Base-by-base conservation (phyloP, 2,329 filamentous ascomycete species). In the Emergomyces orientalis region DNA sequence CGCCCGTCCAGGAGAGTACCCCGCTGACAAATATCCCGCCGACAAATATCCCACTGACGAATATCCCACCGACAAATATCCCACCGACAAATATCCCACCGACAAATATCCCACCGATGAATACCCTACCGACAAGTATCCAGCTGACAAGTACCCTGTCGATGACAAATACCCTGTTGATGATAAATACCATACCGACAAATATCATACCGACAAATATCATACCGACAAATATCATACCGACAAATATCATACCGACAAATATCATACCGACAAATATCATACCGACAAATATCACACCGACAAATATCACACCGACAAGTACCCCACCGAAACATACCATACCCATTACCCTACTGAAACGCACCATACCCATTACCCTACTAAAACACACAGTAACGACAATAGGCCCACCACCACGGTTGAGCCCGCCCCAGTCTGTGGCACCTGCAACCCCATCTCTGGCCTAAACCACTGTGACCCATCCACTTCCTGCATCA, bases 401-500 rank as follows among this genome's bases (percentile, higher is more conserved):
- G 8, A 25, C 11, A 25, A 49, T 1, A 13, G 11, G 9, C 41
- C 14, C 9, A 37, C 34, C 34, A 11, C 5, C 13, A 19, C 19
- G 41, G 14, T 14, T 5, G 3, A 43, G 17, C 41, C 41, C 17
- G 27, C n/a, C 47, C 47, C 17, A 7, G 25, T 47, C 34, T 76
- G 74, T 64, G 72, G 72, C 30, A 74, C 72, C 56, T 77, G 76
- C 71, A 76, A 77, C 64, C 74, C 76, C 2, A 43, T 75, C 63
- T 74, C 74, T 3, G 75, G 74, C 62, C 56, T 74, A 59, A 78
- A 78, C 66, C 65, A 67, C 63, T 79, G 77, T 66, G 73, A 78
- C 64, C 68, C 75, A 51, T 78, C 75, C 17, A 79, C 77, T 30
- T 78, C 77, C 7, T 79, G 77, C 68, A 78, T 78, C 66, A 77